Conservation (phyloP, 139 green algal species). For the Chlorella sp. region DNA sequence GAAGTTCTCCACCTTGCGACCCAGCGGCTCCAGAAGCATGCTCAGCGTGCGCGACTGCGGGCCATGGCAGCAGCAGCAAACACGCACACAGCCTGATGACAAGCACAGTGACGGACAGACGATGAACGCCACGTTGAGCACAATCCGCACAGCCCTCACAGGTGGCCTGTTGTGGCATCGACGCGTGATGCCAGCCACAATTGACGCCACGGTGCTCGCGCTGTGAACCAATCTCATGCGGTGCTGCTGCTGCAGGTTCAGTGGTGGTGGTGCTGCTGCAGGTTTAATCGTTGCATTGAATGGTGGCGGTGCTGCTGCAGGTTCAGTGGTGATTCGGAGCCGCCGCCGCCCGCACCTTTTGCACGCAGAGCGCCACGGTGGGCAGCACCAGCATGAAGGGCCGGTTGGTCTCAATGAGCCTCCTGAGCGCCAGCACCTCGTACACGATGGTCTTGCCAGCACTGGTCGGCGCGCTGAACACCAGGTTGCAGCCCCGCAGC, state of each 20-base stretch:
- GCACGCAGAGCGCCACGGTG: constrained; percentile 4
- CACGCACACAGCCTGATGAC: no score
- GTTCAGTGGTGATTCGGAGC: no score
- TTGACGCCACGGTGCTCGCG: no score
- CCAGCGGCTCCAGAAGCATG: constrained; percentile 37
- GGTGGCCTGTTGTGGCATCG: no score
- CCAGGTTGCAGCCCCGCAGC: constrained; percentile 64
- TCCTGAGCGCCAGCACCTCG: constrained; percentile 62
- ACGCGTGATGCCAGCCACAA: no score
- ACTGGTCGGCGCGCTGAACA: constrained; percentile 79
- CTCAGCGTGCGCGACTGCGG: no score
- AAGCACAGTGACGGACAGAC: no score
- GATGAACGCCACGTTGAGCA: no score
- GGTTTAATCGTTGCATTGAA: no score
- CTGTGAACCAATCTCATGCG: no score
- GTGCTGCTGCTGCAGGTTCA: not conserved
- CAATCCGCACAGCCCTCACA: no score
- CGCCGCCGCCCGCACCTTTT: constrained; percentile 8
- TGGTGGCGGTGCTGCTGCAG: not conserved
- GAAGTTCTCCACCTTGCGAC: constrained; percentile 28
- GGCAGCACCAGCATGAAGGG: constrained; percentile 60
- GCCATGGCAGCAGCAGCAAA: no score
- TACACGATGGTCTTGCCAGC: constrained; percentile 10
- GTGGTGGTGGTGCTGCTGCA: not conserved
- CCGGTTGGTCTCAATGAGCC: constrained; percentile 38